Percentiles rank a stretch among this genome's conserved stretches.
Evolutionary conservation across 306 rosid genomes (phyloP).

Genomic region (Heteromeles arbutifolia): DNA sequence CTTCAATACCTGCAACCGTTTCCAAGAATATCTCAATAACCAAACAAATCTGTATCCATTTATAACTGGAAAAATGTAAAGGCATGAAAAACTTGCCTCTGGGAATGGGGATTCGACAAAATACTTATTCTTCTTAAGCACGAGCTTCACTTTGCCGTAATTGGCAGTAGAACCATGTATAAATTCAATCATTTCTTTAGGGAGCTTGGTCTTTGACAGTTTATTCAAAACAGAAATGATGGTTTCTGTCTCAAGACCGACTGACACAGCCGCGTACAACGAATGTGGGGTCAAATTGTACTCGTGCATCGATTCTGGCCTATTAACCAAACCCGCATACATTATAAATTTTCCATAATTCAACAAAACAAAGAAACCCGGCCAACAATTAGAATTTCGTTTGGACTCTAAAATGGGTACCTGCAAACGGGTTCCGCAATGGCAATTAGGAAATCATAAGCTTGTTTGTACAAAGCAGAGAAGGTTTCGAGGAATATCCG

Average conservation of each 20-base stretch:
- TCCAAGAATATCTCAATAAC: constrained; percentile 10
- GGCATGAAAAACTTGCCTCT: constrained; percentile 37
- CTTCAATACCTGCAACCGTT: constrained; percentile 68
- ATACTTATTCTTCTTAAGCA: constrained; percentile 88
- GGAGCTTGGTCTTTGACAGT: constrained; percentile 91
- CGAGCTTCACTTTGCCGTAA: constrained; percentile 95
- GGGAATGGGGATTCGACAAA: constrained; percentile 88
- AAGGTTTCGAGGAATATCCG: constrained; percentile 92
- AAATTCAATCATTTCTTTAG: constrained; percentile 84
- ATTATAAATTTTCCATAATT: background rate
- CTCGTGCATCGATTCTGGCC: constrained; percentile 97
- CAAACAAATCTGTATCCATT: background rate
- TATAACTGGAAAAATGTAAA: constrained; percentile 4
- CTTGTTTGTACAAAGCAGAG: constrained; percentile 87
- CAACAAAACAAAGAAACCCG: background rate
- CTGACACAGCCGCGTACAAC: constrained; percentile 89
- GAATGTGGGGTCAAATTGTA: constrained; percentile 94
- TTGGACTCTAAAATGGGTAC: constrained; percentile 21
- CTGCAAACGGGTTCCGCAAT: constrained; percentile 96
- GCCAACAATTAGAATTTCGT: background rate
- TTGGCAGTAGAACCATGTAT: constrained; percentile 82
- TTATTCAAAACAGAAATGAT: constrained; percentile 69
- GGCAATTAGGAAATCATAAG: constrained; percentile 92
- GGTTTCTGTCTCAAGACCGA: constrained; percentile 86
- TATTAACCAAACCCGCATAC: constrained; percentile 22